phyloP scores from a whole-genome alignment of 1,284 basidiomycete genomes.

The Cryptococcus maquisensis region DNA sequence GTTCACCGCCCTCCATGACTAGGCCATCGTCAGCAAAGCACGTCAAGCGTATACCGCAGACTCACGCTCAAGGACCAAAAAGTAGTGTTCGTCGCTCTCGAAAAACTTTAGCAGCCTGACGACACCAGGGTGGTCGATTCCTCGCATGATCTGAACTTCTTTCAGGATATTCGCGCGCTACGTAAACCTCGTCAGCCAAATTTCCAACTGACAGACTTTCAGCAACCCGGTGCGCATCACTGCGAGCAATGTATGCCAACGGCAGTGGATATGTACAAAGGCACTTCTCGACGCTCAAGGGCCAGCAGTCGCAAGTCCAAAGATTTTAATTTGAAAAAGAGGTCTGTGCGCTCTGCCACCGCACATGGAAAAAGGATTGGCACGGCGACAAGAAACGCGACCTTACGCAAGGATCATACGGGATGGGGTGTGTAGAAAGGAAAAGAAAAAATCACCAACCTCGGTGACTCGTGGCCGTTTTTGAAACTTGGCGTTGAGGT shows the following conservation, averaged over 20 bases:
- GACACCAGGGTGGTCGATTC: constrained; percentile 81
- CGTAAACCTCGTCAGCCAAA: constrained; percentile 19
- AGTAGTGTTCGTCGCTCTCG: constrained; percentile 91
- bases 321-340: constrained; percentile 1
- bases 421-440: not conserved
- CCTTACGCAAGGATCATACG: too few relatives aligned
- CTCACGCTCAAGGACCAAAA: constrained; percentile 85
- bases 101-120: constrained; percentile 85
- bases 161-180: constrained; percentile 99
- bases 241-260: not conserved
- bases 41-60: constrained; percentile 12
- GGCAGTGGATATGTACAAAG: constrained; percentile 1
- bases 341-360: not conserved
- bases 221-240: too few relatives aligned
- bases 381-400: not conserved
- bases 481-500: constrained; percentile 87
- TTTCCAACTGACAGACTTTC: not conserved
- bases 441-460: constrained; percentile 56
- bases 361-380: constrained; percentile 1
- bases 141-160: constrained; percentile 99
- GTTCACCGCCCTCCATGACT: constrained; percentile 96
- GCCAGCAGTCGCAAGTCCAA: constrained; percentile 23
- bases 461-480: constrained; percentile 90
- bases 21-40: constrained; percentile 2
- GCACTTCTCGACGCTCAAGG: constrained; percentile 22